Evolutionary conservation across 2,329 filamentous ascomycete genomes (phyloP), one percentile per base, ranked within the genome.

Genomic region (Paracoccidioides lutzii): DNA sequence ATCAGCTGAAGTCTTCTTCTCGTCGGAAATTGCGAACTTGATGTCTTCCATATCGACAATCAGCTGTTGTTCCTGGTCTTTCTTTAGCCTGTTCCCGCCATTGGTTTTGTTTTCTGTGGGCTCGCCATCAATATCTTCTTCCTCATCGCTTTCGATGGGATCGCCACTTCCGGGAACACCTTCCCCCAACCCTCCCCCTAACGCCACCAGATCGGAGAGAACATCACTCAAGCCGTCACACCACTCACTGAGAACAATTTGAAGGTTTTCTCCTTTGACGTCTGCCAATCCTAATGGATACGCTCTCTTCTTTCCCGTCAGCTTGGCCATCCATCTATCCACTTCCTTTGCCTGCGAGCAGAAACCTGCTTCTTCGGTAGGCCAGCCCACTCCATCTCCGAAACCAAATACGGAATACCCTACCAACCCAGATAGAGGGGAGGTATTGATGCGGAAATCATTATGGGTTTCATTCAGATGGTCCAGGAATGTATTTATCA

Each of bases 321-420:
- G 73, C 67, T 90, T 94, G n/a, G 91, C 90, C 87, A 98, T 88
- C 91, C 93, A 97, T 67, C 83, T 90, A 68, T 98, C 91, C 3
- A 94, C 77, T 62, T 95, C 85, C 65, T 85, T 87, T 1, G 91
- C 91, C 68, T 97, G 91, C 59, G 88, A 90, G 68, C 91, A 96
- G 72, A 90, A 98, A 0, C 91, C 91, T 63, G 93, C 87, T 57
- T 85, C 81, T 71, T 95, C 90, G 0, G 85, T 88, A 0, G 90
- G 88, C 91, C 93, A 98, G 57, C 87, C 89, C 67, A 95, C 88
- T 59, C 81, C 83, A 68, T 97, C 91, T 15, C 91, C 91, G 65
- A 96, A 87, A 0, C 93, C 93, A 73, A 97, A 97, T 0, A 97
- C 90, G 0, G 88, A 88, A 67, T 95, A 97, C 7, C 91, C 91